Conservation (phyloP, 2,329 filamentous ascomycete species). For the Colletotrichum musae region DNA sequence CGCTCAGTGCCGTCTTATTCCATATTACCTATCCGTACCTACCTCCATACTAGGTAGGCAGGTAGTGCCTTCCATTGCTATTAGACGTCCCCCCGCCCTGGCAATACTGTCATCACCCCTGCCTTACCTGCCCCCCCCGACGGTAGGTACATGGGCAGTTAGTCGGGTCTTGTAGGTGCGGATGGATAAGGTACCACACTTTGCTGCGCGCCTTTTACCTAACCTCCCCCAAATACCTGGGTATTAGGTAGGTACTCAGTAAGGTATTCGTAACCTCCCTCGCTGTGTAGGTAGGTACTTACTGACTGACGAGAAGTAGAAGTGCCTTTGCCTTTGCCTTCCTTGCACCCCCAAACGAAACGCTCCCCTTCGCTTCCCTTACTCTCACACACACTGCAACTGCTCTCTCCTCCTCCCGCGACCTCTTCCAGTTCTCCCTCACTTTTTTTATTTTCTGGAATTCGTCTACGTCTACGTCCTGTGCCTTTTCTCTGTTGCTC, state of each 20-base stretch:
- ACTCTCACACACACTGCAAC: background rate
- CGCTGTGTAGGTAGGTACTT: too few species aligned
- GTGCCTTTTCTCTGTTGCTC: slow-evolving; percentile 11
- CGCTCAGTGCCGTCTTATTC: slow-evolving; percentile 17
- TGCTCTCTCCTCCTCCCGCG: slow-evolving; percentile 4
- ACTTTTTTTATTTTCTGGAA: slow-evolving; percentile 6
- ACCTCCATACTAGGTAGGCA: too few species aligned
- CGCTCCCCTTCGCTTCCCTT: background rate
- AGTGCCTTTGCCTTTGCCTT: background rate
- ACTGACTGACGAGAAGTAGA: too few species aligned
- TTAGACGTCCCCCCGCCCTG: slow-evolving; percentile 6
- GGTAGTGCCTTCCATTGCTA: too few species aligned
- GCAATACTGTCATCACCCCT: slow-evolving; percentile 18
- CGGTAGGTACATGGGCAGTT: slow-evolving; percentile 6
- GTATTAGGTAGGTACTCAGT: too few species aligned
- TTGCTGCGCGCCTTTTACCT: too few species aligned
- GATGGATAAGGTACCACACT: too few species aligned
- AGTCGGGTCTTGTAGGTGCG: too few species aligned
- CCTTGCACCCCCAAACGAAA: slow-evolving; percentile 39
- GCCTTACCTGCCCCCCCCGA: slow-evolving; percentile 4
- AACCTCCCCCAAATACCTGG: too few species aligned
- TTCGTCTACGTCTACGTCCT: background rate
- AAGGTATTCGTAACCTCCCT: too few species aligned
- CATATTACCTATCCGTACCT: background rate
- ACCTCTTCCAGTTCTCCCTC: slow-evolving; percentile 26